Evolutionary conservation across 192 early-diverging fungal species (phyloP), one percentile per base, ranked within the genome.

Genomic region (Linnemannia exigua): DNA sequence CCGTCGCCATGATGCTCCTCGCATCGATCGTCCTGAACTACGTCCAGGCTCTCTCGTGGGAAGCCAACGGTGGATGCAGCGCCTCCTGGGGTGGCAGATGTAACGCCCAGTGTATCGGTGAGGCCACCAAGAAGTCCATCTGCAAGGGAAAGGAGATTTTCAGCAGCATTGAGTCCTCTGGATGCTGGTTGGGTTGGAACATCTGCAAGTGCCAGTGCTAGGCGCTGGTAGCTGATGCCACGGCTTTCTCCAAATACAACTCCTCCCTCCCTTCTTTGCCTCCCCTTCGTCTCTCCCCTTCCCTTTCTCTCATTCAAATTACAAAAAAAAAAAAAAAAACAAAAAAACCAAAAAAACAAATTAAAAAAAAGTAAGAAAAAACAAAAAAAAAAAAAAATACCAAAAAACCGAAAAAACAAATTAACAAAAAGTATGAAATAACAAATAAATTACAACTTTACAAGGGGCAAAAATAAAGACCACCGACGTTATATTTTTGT

Each of bases 131-230:
- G 5, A 70, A 70, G 38, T 25, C 41, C 38, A 17, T 16, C 17
- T 70, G 69, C 37, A 70, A 70, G 4, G 69, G 69, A 3, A 5
- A 46, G 15, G 12, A 70, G 38, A n/a, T 44, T 44, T 41, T 41
- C 17, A 70, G 69, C 17, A 37, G 69, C 22, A 70, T 70, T 8
- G 69, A 70, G 38, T 70, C 69, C 37, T 70, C 69, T 7, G 41
- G 41, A 16, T 70, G 69, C 19, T 2, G 36, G 14, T 70, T 33
- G 69, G 69, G 69, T n/a, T 70, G 69, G 69, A 70, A 70, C 69
- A 70, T 70, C 38, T 70, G 69, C 69, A 7, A 38, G 1, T 70
- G 69, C 69, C 33, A 70, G 38, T 70, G 69, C 69, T 70, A 70
- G 8, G 19, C n/a, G 25, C 63, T 67, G 2, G 63, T 35, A 35